Evolutionary conservation across 1,139 yeast genomes (phyloP), one percentile per base, ranked within the genome.

Genomic region (Starmera stellimalicola): DNA sequence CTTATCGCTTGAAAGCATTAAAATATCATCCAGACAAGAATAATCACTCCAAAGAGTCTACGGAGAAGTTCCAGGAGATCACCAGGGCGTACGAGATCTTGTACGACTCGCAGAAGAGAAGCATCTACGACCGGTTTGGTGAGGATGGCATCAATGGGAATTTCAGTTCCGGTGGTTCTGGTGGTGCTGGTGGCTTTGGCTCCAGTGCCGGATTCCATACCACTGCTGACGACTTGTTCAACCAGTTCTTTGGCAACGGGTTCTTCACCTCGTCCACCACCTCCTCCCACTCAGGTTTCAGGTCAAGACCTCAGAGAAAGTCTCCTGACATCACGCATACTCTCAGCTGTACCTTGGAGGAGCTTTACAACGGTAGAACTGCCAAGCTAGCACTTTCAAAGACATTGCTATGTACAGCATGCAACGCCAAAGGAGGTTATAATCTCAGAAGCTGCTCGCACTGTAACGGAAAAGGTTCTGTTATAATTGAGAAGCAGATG

Each of bases 21-120:
- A 52, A 57, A 9, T 56, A 70, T 29, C 95, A 85, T 53, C 95
- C 95, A 0, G 95, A 85, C 51, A 85, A 84, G 52, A 58, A 56
- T 34, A 48, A 44, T 59, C 62, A 58, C 27, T 57, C 65, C 2
- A 70, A 70, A 50, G 57, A 54, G 27, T 73, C 80, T 3, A 77
- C 77, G 29, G 72, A 66, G 48, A 69, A 63, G 54, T 76, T 76
- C 49, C 76, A 75, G 52, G 73, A 72, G 46, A 57, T 75, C 35
- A 67, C 75, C 7, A 65, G 60, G 43, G 81, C 80, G n/a, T 75
- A 75, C 49, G 78, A 73, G 47, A 60, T 71, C 24, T 60, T 76
- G 33, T 60, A 66, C 3, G 78, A 76, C 45, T 64, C 60, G 14
- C 65, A 63, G 36, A 69, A 70, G 52, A 64, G 81, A 54, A 64